Conservation (phyloP, 2,329 filamentous ascomycete species). For the Decorospora gaudefroyi region DNA sequence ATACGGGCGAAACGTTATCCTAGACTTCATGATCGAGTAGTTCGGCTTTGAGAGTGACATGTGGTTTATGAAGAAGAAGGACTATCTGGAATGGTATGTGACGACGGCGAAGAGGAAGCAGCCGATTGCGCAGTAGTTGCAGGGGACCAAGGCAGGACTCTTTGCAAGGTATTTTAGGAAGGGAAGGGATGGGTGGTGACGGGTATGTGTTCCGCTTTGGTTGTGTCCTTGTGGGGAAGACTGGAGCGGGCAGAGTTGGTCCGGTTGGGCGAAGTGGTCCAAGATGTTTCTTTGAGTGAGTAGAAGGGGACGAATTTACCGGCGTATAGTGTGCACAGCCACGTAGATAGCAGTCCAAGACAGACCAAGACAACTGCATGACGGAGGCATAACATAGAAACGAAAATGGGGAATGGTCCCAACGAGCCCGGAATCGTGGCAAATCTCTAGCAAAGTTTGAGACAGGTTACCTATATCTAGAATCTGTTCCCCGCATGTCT, state of each 20-base stretch:
- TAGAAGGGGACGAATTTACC: neutral
- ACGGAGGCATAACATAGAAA: neutral
- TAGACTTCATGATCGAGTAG: constrained; percentile 12
- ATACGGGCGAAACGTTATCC: constrained; percentile 4
- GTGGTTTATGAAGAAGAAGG: constrained; percentile 5
- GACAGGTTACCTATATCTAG: neutral
- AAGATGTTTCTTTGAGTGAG: neutral
- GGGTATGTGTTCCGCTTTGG: too few species aligned
- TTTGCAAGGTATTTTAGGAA: too few species aligned
- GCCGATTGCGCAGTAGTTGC: neutral
- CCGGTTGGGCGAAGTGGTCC: neutral
- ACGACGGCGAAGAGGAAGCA: neutral
- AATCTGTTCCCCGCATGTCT: neutral
- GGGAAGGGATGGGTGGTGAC: too few species aligned
- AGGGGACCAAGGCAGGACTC: neutral
- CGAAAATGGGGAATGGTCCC: too few species aligned
- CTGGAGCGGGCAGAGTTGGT: neutral
- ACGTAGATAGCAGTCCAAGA: neutral
- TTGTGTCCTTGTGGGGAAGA: neutral
- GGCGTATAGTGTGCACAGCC: neutral
- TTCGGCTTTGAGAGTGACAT: constrained; percentile 1
- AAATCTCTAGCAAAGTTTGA: neutral
- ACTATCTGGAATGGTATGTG: constrained; percentile 1
- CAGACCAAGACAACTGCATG: neutral
- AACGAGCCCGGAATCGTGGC: too few species aligned